These are phyloP conservation scores for Zea luxurians DNA, from an alignment of 176 grass and related monocot genomes.

Conservation along the genomic window DNA sequence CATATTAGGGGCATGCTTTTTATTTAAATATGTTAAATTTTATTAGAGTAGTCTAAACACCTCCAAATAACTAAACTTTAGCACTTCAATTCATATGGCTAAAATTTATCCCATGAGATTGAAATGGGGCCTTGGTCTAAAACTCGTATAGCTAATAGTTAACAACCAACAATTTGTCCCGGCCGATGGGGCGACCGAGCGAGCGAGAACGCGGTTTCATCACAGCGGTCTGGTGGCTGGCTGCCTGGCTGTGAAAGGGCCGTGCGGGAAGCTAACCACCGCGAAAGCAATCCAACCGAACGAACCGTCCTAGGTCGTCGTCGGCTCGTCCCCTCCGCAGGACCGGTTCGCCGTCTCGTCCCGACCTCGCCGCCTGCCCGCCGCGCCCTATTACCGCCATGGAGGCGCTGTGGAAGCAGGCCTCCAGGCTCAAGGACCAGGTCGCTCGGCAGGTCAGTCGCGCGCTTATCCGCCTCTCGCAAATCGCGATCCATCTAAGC, in stretches of 20 bases:
- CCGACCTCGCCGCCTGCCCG: background rate
- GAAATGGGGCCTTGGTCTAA: no score
- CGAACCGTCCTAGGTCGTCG: background rate
- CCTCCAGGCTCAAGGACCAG: slow-evolving; percentile 92
- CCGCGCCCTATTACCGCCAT: slow-evolving; percentile 23
- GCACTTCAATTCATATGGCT: no score
- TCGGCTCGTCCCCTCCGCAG: background rate
- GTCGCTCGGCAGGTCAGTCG: slow-evolving; percentile 80
- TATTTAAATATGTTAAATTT: no score
- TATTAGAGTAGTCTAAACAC: no score
- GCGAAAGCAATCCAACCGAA: slow-evolving; percentile 7
- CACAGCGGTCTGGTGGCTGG: background rate
- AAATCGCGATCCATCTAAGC: background rate
- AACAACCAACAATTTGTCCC: no score
- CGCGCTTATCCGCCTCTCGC: background rate
- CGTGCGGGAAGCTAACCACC: slow-evolving; percentile 45
- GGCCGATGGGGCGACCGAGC: background rate
- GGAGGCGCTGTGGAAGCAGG: slow-evolving; percentile 96
- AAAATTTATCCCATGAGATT: no score
- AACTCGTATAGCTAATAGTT: no score
- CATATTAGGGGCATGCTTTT: no score
- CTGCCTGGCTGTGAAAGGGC: slow-evolving; percentile 8
- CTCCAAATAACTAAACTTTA: no score
- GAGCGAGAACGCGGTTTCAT: background rate
- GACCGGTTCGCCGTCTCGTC: background rate